Evolutionary conservation across 1,139 yeast species (phyloP).

Genomic region (Wickerhamomyces sp.): DNA sequence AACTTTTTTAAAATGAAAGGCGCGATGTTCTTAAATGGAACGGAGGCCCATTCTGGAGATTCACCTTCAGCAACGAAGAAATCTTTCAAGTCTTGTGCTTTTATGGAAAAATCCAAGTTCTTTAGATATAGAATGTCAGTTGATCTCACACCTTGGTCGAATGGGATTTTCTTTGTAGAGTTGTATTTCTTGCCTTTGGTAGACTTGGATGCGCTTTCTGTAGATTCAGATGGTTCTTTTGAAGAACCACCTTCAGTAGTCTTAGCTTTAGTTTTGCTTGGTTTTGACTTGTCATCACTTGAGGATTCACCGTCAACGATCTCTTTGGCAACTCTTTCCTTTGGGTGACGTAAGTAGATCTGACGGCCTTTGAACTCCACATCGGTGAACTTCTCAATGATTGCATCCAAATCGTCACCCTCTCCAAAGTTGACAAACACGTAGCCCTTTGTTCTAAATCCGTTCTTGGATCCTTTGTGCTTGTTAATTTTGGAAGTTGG

Average conservation of each 20-base stretch:
- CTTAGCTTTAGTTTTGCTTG: slow-evolving; percentile 23
- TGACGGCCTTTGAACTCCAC: slow-evolving; percentile 23
- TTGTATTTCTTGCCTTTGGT: slow-evolving; percentile 15
- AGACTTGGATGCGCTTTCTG: not conserved
- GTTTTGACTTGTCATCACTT: not conserved
- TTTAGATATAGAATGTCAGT: slow-evolving; percentile 52
- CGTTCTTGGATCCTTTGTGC: slow-evolving; percentile 7
- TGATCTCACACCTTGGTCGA: slow-evolving; percentile 51
- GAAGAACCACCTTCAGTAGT: not conserved
- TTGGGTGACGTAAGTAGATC: slow-evolving; percentile 17
- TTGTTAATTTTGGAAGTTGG: slow-evolving; percentile 12
- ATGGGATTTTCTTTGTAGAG: slow-evolving; percentile 29
- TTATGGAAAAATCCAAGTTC: slow-evolving; percentile 47
- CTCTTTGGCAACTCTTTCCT: not conserved
- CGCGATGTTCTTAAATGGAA: slow-evolving; percentile 47
- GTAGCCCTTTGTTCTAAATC: slow-evolving; percentile 18
- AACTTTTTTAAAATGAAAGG: slow-evolving; percentile 34
- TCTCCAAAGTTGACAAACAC: slow-evolving; percentile 21
- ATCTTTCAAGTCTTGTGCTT: slow-evolving; percentile 37
- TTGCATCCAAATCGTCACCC: slow-evolving; percentile 16
- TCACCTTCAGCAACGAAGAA: slow-evolving; percentile 37
- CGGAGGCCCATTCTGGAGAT: slow-evolving; percentile 51
- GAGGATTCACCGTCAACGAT: not conserved
- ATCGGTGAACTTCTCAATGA: slow-evolving; percentile 20
- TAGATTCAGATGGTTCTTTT: not conserved